Evolutionary conservation across 2,329 filamentous ascomycete species (phyloP), one percentile per base, ranked within the genome.

Genomic region (Talaromyces sp.): DNA sequence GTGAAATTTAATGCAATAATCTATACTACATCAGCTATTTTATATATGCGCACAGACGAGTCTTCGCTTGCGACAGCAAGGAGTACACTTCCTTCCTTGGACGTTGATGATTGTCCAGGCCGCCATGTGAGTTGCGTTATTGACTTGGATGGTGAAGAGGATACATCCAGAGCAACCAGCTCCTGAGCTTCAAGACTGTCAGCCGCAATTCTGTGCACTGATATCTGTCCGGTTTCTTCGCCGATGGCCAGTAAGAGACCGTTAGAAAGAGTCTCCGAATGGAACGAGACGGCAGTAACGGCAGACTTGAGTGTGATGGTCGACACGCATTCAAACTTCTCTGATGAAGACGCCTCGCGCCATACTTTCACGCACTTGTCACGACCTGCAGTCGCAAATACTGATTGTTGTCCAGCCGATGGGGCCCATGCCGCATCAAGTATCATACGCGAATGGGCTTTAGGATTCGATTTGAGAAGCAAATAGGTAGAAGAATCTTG

Each of bases 371-470:
- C 88, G 31, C 84, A 84, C 79, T 96, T 98, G 77, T 99, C 95
- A 71, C 95, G 85, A 3, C 93, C 92, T 1, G 93, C 94, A 0
- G 95, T 99, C 13, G 90, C 90, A 77, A 99, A 99, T 33, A 84
- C 76, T 5, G 77, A 70, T 9, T 75, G 73, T 33, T 48, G 27
- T 24, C 73, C 72, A 7, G 73, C 65, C 0, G 70, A 47, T 1
- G 90, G 89, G 1, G 90, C 88, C 94, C 95, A 99, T 2, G 91
- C 87, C 1, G 88, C 90, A 73, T 93, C 92, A 14, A 98, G 83
- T 54, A 99, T 93, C 93, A 99, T 98, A 66, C 95, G 84, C 3
- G 90, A 84, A 76, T 99, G 95, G 0, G 91, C 94, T 78, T 96
- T 97, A 1, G 87, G 85, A 71, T 96, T 92, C 2, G 85, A 82